A percentile compares a stretch with the other conserved stretches of the same genome.
These are phyloP conservation scores for Isoetes engelmannii DNA, from an alignment of 83 land plant species.

Conservation along the genomic window DNA sequence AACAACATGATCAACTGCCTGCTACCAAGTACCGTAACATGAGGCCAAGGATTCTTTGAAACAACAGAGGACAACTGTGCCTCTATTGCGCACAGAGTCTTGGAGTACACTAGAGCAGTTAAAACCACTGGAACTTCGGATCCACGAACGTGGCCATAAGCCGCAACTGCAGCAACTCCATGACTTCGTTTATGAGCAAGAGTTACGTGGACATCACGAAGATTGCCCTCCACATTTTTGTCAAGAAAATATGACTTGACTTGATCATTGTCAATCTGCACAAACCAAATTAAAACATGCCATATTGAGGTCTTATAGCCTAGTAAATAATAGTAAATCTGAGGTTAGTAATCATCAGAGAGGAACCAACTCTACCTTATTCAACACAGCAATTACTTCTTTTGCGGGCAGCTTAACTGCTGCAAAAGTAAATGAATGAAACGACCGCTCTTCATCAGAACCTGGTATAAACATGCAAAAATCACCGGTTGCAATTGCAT, in stretches of 20 bases:
- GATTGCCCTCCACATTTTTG: slow-evolving; percentile 7
- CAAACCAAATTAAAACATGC: not conserved
- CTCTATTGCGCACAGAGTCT: slow-evolving; percentile 72
- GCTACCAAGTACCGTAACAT: slow-evolving; percentile 47
- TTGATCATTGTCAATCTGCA: not conserved
- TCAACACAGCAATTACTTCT: slow-evolving; percentile 16
- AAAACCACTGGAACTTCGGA: slow-evolving; percentile 51
- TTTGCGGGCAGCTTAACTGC: slow-evolving; percentile 16
- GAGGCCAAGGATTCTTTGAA: slow-evolving; percentile 84
- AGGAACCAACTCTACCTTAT: slow-evolving; percentile 4
- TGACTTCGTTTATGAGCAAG: slow-evolving; percentile 87
- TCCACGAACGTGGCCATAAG: slow-evolving; percentile 47
- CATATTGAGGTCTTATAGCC: not conserved
- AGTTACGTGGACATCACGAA: slow-evolving; percentile 58
- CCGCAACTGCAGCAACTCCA: slow-evolving; percentile 78
- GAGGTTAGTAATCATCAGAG: not conserved
- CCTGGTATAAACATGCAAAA: slow-evolving; percentile 20
- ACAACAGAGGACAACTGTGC: slow-evolving; percentile 39
- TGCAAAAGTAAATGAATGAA: slow-evolving; percentile 23
- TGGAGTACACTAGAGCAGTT: slow-evolving; percentile 76
- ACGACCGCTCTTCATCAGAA: slow-evolving; percentile 22
- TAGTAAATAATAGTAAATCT: not conserved
- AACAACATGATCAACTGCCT: not conserved
- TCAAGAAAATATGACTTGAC: slow-evolving; percentile 2
- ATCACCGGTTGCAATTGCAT: slow-evolving; percentile 17